Evolutionary conservation across 768 basidiomycete species (phyloP), one percentile per base, ranked within the genome.

Genomic region (Porphyrellus cyaneotinctus): DNA sequence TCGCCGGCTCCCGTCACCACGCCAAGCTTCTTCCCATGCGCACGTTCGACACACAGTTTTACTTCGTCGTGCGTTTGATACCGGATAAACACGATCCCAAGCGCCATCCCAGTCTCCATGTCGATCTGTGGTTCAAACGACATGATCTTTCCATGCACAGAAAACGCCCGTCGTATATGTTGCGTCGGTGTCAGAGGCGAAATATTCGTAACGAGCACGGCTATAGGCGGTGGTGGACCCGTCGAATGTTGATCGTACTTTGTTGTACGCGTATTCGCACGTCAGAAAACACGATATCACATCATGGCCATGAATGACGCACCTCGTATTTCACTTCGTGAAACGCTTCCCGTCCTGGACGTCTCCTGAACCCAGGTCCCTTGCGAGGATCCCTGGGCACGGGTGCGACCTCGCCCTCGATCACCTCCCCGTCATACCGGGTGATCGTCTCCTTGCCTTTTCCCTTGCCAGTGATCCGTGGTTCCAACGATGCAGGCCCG

Each of bases 121-220:
- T 95, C 88, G 53, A 88, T 81, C 61, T 92, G 88, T 12, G 84
- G 78, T 52, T 94, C 90, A 52, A 91, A 84, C 4, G 82, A 78
- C 7, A 72, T 51, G 51, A 94, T 73, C 15, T 72, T 64, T 2
- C 92, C 94, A 62, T 87, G 76, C 10, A 71, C 54, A 6, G 75
- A 64, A 63, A 95, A 86, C 62, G 87, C 80, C 4, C 80, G 76
- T 22, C 82, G 79, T 48, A 97, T 81, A 35, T 80, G 74, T 31
- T 77, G 71, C 38, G 78, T 79, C 1, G 90, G 80, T 3, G 86
- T 87, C 24, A 97, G 72, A 0, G 85, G 82, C 1, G 86, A 83
- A 42, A 95, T 72, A 51, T 81, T 80, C 23, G 82, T 79, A 41
- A 95, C 71, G 12, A 95, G 78, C 6, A 98, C 81, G 2, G 83